Evolutionary conservation across 169 alveolate species (phyloP), one percentile per base, ranked within the genome.

Genomic region (Plasmodium knowlesi): DNA sequence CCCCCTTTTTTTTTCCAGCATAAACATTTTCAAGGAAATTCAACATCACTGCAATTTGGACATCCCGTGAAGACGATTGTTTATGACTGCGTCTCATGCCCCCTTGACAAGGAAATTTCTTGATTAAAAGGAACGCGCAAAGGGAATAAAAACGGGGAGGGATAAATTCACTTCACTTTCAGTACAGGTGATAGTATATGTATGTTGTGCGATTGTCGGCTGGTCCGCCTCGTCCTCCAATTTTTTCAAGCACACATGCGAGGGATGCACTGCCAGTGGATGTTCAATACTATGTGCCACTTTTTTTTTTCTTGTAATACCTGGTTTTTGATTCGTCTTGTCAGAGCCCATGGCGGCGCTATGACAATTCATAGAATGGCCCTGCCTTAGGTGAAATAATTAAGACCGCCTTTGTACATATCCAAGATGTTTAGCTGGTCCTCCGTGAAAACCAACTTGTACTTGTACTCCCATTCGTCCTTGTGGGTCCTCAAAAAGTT

Each of bases 381-480:
- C 14, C 41, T 72, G 88, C 25, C 14, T 89, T 78, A 95, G 30
- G 97, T 93, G 83, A 96, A 96, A 80, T 96, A 96, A 25, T 95
- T 78, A 10, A 97, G 96, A 5, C 97, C 95, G 5, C 98, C 98
- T 79, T 96, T 96, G 84, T 96, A 96, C 76, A 94, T 94, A 39
- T 96, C 98, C 34, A 96, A 73, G 22, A 91, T 93, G 73, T 96
- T 97, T 16, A 96, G 82, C 82, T 96, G 98, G 46, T 90, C 93
- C 25, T 90, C 95, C 14, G 95, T 92, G 82, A 96, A 96, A 53
- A 94, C 88, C 32, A 73, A 74, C 67, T 82, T 89, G 73, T 96
- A 97, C 61, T 89, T 83, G 73, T 92, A 91, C 41, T 95, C 94
- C 98, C 98, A 96, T 3, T 96, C 98, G 61, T 96, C 98, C 39